phyloP scores from a whole-genome alignment of 78 protist genomes.

The Corallochytrium limacisporum region DNA sequence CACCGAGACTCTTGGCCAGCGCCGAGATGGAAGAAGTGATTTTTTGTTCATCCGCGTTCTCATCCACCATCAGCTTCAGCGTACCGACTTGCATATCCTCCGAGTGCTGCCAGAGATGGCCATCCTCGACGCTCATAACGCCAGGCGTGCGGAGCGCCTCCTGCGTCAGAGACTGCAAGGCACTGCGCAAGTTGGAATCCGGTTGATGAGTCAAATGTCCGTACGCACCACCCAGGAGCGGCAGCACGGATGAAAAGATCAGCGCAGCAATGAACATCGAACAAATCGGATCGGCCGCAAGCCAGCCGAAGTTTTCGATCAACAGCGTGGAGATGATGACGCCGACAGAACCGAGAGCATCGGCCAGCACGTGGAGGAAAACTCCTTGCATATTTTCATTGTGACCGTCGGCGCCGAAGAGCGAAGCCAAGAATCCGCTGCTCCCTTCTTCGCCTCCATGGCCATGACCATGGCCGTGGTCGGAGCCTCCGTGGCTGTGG shows the following conservation, averaged over 20 bases:
- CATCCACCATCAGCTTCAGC: slow-evolving; percentile 1
- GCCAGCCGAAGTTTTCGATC: slow-evolving; percentile 53
- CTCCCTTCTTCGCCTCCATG: neutral
- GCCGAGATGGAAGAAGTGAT: no score
- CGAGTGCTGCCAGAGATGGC: slow-evolving; percentile 30
- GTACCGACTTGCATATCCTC: neutral
- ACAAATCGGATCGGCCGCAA: slow-evolving; percentile 81
- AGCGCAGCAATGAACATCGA: slow-evolving; percentile 60
- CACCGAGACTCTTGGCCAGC: no score
- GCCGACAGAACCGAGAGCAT: slow-evolving; percentile 87
- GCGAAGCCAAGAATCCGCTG: no score
- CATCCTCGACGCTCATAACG: neutral
- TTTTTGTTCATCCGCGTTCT: neutral
- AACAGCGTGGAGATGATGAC: slow-evolving; percentile 76
- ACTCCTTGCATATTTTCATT: slow-evolving; percentile 47
- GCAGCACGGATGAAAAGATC: slow-evolving; percentile 60
- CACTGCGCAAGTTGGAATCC: neutral
- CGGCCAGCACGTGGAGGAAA: slow-evolving; percentile 88
- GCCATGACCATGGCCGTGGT: neutral
- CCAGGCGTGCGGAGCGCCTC: neutral
- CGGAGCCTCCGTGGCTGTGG: slow-evolving; percentile 30
- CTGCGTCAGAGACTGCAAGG: neutral
- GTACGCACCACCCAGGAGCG: slow-evolving; percentile 40
- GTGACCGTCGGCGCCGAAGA: no score
- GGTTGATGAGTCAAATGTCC: neutral